Evolutionary conservation across 306 rosid species (phyloP), one percentile per base, ranked within the genome.

Genomic region (Acmispon strigosus): DNA sequence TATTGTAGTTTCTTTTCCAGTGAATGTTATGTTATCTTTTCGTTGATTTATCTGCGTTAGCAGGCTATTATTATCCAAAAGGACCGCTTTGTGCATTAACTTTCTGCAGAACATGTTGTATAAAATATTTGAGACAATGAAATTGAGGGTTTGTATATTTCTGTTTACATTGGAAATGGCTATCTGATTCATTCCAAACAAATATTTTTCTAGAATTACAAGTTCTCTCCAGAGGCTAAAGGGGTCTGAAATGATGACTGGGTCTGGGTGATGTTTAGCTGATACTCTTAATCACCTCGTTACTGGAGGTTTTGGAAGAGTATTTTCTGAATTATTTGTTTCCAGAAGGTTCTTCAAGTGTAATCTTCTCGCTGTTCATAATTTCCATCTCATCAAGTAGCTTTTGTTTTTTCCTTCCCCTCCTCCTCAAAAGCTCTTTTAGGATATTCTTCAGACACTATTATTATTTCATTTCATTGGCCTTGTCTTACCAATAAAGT

Each of bases 81-180:
- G 51, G 44, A 37, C 11, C 20, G 3, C 62, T 20, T 59, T 51
- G 7, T 55, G 61, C n/a, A 34, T 57, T 64, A 43, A 18, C 50
- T 74, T 57, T 58, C 73, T 10, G 27, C 53, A 3, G 73, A 54
- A 43, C 44, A 20, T 44, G 67, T 57, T 20, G 34, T 69, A 34
- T 45, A 70, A 10, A 61, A 14, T 45, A 54, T 47, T 14, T 37
- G 45, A 54, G 45, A 24, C 37, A 80, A 66, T 59, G 75, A 66
- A 71, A 42, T 66, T 44, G 49, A 61, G 48, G 47, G 49, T 34
- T 50, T 18, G 3, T 53, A 56, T 42, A 18, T 61, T 54, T 66
- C 48, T 74, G 68, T 11, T 78, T 63, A 73, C 53, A 73, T 79
- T 37, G 67, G 32, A 37, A 37, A 65, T 29, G 34, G 14, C 9